Evolutionary conservation across 1,284 basidiomycete genomes (phyloP).

Genomic region (Pseudomicrostroma phylloplanum): DNA sequence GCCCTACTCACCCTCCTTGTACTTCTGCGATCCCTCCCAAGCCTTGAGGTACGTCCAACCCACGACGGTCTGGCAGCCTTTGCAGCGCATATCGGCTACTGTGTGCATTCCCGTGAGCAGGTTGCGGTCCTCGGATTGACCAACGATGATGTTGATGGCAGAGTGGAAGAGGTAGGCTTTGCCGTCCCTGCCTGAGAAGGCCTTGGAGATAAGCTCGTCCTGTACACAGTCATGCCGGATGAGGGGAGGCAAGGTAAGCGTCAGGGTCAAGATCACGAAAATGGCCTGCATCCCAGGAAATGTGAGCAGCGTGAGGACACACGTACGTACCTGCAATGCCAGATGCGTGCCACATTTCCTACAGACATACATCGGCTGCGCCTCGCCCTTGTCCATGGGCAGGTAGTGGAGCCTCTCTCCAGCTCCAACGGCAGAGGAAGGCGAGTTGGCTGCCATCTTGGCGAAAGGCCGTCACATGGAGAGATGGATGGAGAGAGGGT

Average conservation of each 20-base stretch:
- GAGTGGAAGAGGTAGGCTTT: slow-evolving; percentile 74
- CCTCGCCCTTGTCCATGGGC: neutral
- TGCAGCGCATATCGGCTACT: slow-evolving; percentile 68
- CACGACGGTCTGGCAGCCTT: slow-evolving; percentile 68
- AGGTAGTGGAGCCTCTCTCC: slow-evolving; percentile 1
- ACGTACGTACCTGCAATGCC: slow-evolving; percentile 32
- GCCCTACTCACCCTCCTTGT: slow-evolving; percentile 66
- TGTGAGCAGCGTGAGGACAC: neutral
- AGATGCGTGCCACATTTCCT: slow-evolving; percentile 37
- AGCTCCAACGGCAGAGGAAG: too few species aligned
- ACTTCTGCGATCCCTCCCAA: slow-evolving; percentile 70
- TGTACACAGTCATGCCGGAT: slow-evolving; percentile 51
- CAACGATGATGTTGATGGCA: slow-evolving; percentile 67
- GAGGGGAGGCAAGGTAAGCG: neutral
- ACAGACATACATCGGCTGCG: slow-evolving; percentile 32
- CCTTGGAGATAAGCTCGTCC: slow-evolving; percentile 76
- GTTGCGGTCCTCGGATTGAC: slow-evolving; percentile 67
- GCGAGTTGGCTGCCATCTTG: too few species aligned
- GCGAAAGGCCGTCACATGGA: too few species aligned
- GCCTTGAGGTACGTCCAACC: slow-evolving; percentile 82
- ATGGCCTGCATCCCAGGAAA: neutral
- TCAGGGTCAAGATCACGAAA: slow-evolving; percentile 57
- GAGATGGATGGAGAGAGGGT: too few species aligned
- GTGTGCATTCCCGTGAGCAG: slow-evolving; percentile 75
- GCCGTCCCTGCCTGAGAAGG: slow-evolving; percentile 76